Evolutionary conservation across 1,284 basidiomycete species (phyloP), one percentile per base, ranked within the genome.

Genomic region (Pseudozyma pruni): DNA sequence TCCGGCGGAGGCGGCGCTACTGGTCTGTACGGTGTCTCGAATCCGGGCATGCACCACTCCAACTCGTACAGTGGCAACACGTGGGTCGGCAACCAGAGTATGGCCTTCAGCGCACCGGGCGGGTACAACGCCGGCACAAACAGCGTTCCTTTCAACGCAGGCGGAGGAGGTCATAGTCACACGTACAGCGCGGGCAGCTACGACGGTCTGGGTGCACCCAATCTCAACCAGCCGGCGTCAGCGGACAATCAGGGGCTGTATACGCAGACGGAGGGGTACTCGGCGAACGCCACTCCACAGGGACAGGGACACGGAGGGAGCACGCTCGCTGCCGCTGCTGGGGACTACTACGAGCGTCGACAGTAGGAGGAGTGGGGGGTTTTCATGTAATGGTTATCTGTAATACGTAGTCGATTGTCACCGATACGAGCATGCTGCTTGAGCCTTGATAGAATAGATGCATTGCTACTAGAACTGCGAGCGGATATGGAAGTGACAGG

Each of bases 111-210:
- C 13, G 46, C 52, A 16, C 43, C 40, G 25, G 43, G 51, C 17
- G 50, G 52, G 10, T 68, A 62, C 37, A 23, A 32, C 3, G 34
- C 44, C 5, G 33, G 43, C 2, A 14, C 64, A 0, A 43, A 50
- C 44, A 46, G 29, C 27, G 46, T 54, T 2, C 39, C 57, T 1
- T 67, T 67, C 27, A 33, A 43, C 6, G 22, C 47, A 16, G 37
- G 55, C 1, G 45, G 63, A 19, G 35, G 57, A 16, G 25, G 33
- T 22, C 48, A 50, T 20, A 52, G 55, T 35, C 59, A 69, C 39
- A 45, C 55, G 31, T 59, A 69, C 48, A 62, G 55, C 51, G 54
- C 51, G 8, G 50, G 58, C 50, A 62, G 44, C 54, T 62, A 62
- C 42, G 59, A 58, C n/a, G 44, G 54, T 19, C 57, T 62, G 38